Percentiles rank a stretch among this genome's conserved stretches.
Conservation (phyloP, 2,329 filamentous ascomycete genomes). For the Verruconis gallopava region DNA sequence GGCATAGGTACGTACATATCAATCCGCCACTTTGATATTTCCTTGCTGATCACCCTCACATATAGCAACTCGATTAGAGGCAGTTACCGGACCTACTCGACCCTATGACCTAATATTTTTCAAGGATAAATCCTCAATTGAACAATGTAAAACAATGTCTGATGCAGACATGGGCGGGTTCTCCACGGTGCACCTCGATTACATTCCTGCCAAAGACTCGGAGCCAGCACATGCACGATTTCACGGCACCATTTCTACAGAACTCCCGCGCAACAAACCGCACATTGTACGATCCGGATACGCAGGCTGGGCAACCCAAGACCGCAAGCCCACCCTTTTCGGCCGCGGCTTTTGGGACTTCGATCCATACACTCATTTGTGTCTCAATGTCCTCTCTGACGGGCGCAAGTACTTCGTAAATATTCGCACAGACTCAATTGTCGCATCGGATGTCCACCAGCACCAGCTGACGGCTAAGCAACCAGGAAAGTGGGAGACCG, state of each 20-base stretch:
- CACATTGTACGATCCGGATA: slow-evolving; percentile 71
- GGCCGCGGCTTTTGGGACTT: slow-evolving; percentile 79
- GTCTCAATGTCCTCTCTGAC: slow-evolving; percentile 78
- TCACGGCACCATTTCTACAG: slow-evolving; percentile 75
- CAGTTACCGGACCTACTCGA: slow-evolving; percentile 49
- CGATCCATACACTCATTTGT: slow-evolving; percentile 77
- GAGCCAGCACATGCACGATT: slow-evolving; percentile 62
- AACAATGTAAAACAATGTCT: slow-evolving; percentile 60
- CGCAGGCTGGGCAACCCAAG: slow-evolving; percentile 76
- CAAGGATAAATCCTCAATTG: slow-evolving; percentile 31
- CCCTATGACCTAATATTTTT: slow-evolving; percentile 56
- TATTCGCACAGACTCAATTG: slow-evolving; percentile 84
- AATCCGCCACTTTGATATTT: no score
- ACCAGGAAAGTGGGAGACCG: slow-evolving; percentile 85
- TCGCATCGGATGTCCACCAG: slow-evolving; percentile 91
- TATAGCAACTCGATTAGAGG: slow-evolving; percentile 56
- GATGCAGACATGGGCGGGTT: slow-evolving; percentile 79
- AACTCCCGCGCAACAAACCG: slow-evolving; percentile 62
- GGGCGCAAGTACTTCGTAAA: slow-evolving; percentile 90
- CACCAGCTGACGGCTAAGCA: slow-evolving; percentile 71
- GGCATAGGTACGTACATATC: slow-evolving; percentile 38
- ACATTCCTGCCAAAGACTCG: slow-evolving; percentile 33
- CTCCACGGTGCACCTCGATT: slow-evolving; percentile 62
- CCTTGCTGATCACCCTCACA: no score
- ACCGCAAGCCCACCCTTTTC: slow-evolving; percentile 67